Conservation (phyloP, 2,329 filamentous ascomycete species). For the Aspergillus ruber region DNA sequence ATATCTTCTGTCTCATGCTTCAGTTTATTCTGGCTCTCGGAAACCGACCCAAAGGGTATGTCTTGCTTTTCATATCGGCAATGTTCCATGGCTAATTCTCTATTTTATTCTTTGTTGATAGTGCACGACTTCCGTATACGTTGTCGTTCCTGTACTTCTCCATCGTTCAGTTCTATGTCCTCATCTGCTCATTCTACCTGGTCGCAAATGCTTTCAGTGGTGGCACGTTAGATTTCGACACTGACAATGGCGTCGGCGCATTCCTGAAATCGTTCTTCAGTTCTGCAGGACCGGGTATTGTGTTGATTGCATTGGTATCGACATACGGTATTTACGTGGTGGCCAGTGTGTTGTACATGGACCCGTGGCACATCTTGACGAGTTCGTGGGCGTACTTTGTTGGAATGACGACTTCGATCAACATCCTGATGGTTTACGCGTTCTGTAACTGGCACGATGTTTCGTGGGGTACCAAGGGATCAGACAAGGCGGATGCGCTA, state of each 20-base stretch:
- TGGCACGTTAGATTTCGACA: constrained; percentile 52
- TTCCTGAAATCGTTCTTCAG: constrained; percentile 77
- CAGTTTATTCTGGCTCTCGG: constrained; percentile 94
- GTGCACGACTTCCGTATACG: constrained; percentile 74
- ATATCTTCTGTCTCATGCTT: constrained; percentile 80
- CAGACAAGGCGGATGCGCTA: constrained; percentile 84
- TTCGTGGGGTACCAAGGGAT: constrained; percentile 97
- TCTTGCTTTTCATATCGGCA: background rate
- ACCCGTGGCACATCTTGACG: constrained; percentile 99
- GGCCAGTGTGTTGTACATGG: constrained; percentile 93
- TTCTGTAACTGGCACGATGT: constrained; percentile 99
- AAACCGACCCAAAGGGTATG: constrained; percentile 83
- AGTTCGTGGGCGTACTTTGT: constrained; percentile 88
- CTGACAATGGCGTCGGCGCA: constrained; percentile 51
- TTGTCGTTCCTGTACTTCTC: constrained; percentile 80
- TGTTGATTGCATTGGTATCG: constrained; percentile 80
- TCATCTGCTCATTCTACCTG: constrained; percentile 78
- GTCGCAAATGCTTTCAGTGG: constrained; percentile 71
- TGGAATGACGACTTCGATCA: constrained; percentile 93
- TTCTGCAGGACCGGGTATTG: constrained; percentile 71
- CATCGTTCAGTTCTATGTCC: constrained; percentile 78
- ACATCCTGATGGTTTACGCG: constrained; percentile 96
- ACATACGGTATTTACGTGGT: constrained; percentile 95
- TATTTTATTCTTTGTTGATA: constrained; percentile 1
- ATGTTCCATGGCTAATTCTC: background rate